Base-by-base conservation (phyloP, 257 asterid species). In the Eustoma russellianum region DNA sequence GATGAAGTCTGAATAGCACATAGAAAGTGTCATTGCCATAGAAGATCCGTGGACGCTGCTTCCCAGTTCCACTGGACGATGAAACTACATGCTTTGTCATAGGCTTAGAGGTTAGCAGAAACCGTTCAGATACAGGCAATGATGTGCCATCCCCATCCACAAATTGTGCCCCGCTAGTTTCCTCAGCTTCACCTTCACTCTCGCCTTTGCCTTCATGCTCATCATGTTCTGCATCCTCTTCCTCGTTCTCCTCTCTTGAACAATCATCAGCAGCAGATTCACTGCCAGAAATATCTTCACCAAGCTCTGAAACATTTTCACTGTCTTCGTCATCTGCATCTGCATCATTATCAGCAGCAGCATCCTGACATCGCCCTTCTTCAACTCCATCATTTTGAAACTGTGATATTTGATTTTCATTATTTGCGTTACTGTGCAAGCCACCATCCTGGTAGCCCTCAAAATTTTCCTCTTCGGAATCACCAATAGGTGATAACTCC, bases 151-250 rank as follows among this genome's bases (percentile, higher is more conserved):
- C 95, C 54, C 77, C 86, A 48, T 82, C 83, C 66, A 61, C 74
- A 58, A 48, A 72, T 57, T 77, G 94, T 66, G 83, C 82, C 68
- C 82, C 98, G 68, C 80, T 68, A 17, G 67, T 76, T 56, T 78
- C 84, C 66, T 85, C 99, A 0, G 81, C 97, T 66, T 93, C 99
- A 66, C 91, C 94, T 73, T 88, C 99, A 77, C 96, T 83, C 82
- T 83, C 99, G 28, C 75, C 94, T 80, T 88, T 85, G 40, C 82
- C 89, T 66, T 92, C 93, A 60, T 74, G 59, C 33, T 78, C 94
- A 55, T 81, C 96, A 53, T 71, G 93, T 50, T 78, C 94, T 50
- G 70, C 86, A 38, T 74, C 95, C 77, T 83, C 96, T 71, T 83
- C 97, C 65, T 80, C 94, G 1, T 69, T 84, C 69, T 85, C 95